These are phyloP conservation scores for Chaetomium sp. DNA, from an alignment of 2,329 filamentous ascomycete species.

Conservation along the genomic window DNA sequence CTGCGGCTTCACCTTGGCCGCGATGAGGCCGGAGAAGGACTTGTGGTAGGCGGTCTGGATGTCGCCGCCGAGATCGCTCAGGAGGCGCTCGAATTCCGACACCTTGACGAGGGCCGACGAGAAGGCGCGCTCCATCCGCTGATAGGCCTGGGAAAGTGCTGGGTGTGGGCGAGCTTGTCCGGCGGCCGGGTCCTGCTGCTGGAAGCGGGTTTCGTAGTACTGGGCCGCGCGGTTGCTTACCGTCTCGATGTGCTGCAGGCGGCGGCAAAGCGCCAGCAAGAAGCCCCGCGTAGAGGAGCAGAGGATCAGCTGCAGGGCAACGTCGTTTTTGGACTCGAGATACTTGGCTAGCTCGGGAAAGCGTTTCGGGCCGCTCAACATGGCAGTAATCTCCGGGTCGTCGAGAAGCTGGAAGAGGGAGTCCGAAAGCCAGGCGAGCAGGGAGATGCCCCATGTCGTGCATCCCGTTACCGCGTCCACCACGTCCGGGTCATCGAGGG, in stretches of 20 bases:
- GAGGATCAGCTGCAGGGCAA: conserved; percentile 66
- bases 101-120: conserved; percentile 58
- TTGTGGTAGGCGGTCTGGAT: conserved; percentile 55
- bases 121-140: conserved; percentile 55
- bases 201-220: conserved; percentile 49
- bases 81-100: conserved; percentile 63
- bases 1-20: conserved; percentile 48
- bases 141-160: conserved; percentile 60
- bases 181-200: conserved; percentile 38
- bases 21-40: conserved; percentile 48
- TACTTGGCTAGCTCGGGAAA: conserved; percentile 54
- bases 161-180: conserved; percentile 49
- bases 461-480: conserved; percentile 73
- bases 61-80: conserved; percentile 52
- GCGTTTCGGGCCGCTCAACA: conserved; percentile 50
- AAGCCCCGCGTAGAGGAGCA: conserved; percentile 75
- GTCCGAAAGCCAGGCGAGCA: conserved; percentile 65
- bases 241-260: conserved; percentile 59
- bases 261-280: conserved; percentile 67
- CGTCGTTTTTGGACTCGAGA: conserved; percentile 57
- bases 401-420: conserved; percentile 58
- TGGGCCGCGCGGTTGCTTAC: conserved; percentile 53
- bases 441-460: conserved; percentile 75
- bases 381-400: conserved; percentile 53
- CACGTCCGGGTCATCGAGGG: conserved; percentile 70